Conservation (phyloP, 371 early-diverging fungal species). For the Apophysomyces elegans region DNA sequence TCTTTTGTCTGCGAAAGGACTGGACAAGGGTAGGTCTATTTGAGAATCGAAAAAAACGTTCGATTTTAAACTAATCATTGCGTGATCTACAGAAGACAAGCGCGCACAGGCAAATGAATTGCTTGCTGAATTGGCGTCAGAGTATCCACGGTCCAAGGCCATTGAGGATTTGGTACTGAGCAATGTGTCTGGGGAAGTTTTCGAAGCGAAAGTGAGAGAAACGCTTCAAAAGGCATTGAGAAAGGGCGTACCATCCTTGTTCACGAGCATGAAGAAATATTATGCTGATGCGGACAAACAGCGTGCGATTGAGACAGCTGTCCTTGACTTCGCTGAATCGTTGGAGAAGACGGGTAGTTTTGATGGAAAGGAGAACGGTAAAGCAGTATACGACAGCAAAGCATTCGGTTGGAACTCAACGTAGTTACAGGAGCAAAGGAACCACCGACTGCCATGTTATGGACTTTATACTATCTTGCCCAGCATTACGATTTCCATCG, state of each 20-base stretch:
- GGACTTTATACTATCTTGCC: conserved; percentile 89
- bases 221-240: conserved; percentile 76
- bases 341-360: conserved; percentile 58
- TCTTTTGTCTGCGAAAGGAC: conserved; percentile 58
- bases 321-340: conserved; percentile 60
- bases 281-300: conserved; percentile 74
- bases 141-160: conserved; percentile 85
- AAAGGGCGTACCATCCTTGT: conserved; percentile 93
- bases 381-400: not conserved
- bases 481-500: conserved; percentile 82
- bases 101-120: conserved; percentile 31
- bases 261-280: conserved; percentile 78
- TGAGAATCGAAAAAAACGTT: not conserved
- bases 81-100: conserved; percentile 21
- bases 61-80: too few relatives aligned
- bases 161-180: conserved; percentile 77
- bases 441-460: conserved; percentile 82
- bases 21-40: conserved; percentile 32
- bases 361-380: conserved; percentile 31
- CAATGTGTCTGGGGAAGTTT: conserved; percentile 74
- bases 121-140: conserved; percentile 63
- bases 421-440: conserved; percentile 53
- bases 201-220: conserved; percentile 63
- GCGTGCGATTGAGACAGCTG: conserved; percentile 64
- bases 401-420: not conserved